A percentile compares a stretch with the other conserved stretches of the same genome.
These are phyloP conservation scores for Hyphodiscus hymeniophilus DNA, from an alignment of 495 filamentous ascomycete species.

Conservation along the genomic window DNA sequence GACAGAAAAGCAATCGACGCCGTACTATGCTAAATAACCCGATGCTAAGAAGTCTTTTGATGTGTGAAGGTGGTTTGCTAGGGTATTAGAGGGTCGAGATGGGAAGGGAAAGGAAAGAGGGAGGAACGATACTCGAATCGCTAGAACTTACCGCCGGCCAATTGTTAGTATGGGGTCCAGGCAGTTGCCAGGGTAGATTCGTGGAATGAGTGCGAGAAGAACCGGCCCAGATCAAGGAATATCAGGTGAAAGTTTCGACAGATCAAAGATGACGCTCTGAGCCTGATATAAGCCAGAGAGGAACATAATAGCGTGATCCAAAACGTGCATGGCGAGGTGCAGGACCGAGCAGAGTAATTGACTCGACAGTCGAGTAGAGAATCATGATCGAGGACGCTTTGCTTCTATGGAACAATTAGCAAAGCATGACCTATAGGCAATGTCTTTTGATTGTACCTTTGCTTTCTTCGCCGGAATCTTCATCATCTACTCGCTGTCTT, in stretches of 20 bases:
- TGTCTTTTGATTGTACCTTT: conserved; percentile 6
- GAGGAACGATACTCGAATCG: neutral
- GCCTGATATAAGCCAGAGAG: too few species aligned
- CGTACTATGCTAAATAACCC: conserved; percentile 9
- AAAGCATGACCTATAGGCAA: neutral
- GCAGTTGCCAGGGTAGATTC: neutral
- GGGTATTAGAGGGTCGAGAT: conserved; percentile 8
- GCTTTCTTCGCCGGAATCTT: conserved; percentile 1
- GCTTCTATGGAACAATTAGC: conserved; percentile 18
- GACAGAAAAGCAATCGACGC: conserved; percentile 7
- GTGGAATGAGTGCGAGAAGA: neutral
- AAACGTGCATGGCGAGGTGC: too few species aligned
- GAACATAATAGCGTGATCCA: neutral
- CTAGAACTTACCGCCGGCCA: conserved; percentile 1
- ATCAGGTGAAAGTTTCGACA: neutral
- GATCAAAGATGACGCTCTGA: neutral
- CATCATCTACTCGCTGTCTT: conserved; percentile 19
- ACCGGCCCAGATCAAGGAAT: neutral
- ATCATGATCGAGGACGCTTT: conserved; percentile 22
- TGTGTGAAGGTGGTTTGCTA: conserved; percentile 8
- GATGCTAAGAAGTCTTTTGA: conserved; percentile 5
- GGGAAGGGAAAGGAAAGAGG: conserved; percentile 9
- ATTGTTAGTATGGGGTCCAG: conserved; percentile 7
- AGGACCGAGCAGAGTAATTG: too few species aligned
- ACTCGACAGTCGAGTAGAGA: neutral